Base-by-base conservation (phyloP, 441 rosid genomes). In the Rhodomyrtus psidioides region DNA sequence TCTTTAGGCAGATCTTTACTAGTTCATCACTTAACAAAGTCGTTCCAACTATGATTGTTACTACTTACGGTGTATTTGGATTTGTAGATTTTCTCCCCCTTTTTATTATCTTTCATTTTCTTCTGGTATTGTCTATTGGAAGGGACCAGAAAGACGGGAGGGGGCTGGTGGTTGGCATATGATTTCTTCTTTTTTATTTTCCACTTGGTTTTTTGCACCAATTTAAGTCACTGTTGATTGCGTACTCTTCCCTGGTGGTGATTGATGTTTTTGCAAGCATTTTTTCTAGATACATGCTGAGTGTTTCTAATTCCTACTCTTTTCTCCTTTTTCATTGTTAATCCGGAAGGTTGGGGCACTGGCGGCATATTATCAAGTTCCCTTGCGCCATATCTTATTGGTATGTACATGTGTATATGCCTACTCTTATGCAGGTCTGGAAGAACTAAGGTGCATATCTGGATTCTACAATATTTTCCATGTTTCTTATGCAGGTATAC, bases 321-420 rank as follows among this genome's bases (percentile, higher is more conserved):
- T 65, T 65, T 34, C 49, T 34, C 49, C 1, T 39, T 21, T 39
- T 2, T 58, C 82, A 23, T 59, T 90, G 83, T 76, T 62, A 70
- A 70, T 70, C 49, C 7, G 79, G n/a, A 83, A 97, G 98, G 97
- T 96, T 89, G 98, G 97, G 88, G 94, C 98, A 27, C 96, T 97
- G 88, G 99, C 99, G 84, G 94, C 96, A 42, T 89, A 95, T 83
- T 97, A 95, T 91, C 96, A 91, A 95, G 94, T 96, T 82, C 99
- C 99, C 51, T 84, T 97, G 88, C 98, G 98, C 13, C 98, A 97
- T 92, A 93, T 96, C 89, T 88, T 97, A 86, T 46, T 96, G 97
- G 99, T 97, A 91, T 53, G 88, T 39, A 44, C 79, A 70, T 70
- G 4, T 70, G 4, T 34, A 39, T 39, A 70, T 70, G 49, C 79